Conservation (phyloP, 2,329 filamentous ascomycete genomes). For the Trichoderma koningiopsis region DNA sequence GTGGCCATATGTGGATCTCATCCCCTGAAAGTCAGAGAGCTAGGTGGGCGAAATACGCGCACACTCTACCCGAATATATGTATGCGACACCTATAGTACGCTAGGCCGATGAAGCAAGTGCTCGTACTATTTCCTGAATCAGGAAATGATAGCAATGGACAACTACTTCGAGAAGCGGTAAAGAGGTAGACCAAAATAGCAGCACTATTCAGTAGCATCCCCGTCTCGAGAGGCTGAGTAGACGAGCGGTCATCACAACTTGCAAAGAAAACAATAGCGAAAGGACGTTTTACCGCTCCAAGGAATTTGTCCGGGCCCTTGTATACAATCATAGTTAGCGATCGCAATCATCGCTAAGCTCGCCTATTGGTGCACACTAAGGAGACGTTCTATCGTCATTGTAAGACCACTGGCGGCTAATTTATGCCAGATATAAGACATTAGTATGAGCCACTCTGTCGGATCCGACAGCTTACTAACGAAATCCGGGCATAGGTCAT, state of each 20-base stretch:
- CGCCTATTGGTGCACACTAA: background rate
- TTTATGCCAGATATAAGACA: background rate
- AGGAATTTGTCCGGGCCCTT: no score
- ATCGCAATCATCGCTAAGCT: background rate
- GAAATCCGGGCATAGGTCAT: background rate
- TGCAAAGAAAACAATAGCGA: background rate
- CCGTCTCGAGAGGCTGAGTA: background rate
- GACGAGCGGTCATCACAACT: background rate
- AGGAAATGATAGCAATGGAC: background rate
- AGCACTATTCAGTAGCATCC: background rate
- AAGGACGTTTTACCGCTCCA: background rate
- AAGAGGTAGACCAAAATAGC: background rate
- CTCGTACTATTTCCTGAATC: background rate
- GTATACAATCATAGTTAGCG: background rate
- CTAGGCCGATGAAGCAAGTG: background rate
- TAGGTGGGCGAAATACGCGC: background rate
- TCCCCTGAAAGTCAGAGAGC: background rate
- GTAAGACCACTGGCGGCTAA: background rate
- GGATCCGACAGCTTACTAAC: background rate
- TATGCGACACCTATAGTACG: background rate
- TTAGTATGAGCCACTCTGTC: background rate
- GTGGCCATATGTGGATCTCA: background rate
- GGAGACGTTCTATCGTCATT: background rate
- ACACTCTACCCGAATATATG: background rate
- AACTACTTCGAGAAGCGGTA: background rate